A percentile compares a stretch with the other conserved stretches of the same genome.
Conservation (phyloP, 768 basidiomycete genomes). For the Exsudoporus frostii region DNA sequence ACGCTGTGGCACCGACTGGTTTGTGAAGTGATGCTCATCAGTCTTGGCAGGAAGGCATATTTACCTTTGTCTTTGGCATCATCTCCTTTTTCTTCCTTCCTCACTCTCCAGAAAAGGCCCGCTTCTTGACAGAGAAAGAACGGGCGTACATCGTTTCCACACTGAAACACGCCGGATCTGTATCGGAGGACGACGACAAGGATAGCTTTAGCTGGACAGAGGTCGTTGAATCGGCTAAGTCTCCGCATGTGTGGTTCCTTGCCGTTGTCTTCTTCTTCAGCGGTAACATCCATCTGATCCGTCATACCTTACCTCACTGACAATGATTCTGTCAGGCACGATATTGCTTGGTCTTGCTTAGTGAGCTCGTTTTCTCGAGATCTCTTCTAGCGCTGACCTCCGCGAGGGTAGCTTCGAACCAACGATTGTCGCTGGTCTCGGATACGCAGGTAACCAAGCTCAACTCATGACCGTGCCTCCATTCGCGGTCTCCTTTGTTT, state of each 20-base stretch:
- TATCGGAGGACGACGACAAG: slow-evolving; percentile 38
- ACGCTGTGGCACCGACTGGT: background rate
- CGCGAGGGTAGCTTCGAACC: slow-evolving; percentile 57
- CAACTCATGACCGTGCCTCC: slow-evolving; percentile 59
- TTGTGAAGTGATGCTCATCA: background rate
- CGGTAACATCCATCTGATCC: slow-evolving; percentile 32
- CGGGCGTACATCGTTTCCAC: slow-evolving; percentile 41
- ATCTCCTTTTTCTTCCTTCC: slow-evolving; percentile 50
- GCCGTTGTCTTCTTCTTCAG: slow-evolving; percentile 50
- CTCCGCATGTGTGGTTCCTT: slow-evolving; percentile 55
- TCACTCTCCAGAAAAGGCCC: slow-evolving; percentile 39
- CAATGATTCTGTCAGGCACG: slow-evolving; percentile 12
- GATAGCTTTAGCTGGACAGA: slow-evolving; percentile 59
- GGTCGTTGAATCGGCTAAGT: slow-evolving; percentile 44
- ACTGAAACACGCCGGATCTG: slow-evolving; percentile 25
- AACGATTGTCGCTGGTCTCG: slow-evolving; percentile 63
- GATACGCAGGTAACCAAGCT: slow-evolving; percentile 49
- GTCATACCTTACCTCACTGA: background rate
- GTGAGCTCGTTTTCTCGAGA: slow-evolving; percentile 13
- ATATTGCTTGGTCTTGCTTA: slow-evolving; percentile 17
- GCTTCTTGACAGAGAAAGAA: slow-evolving; percentile 51
- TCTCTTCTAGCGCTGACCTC: slow-evolving; percentile 35
- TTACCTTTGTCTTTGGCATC: slow-evolving; percentile 59
- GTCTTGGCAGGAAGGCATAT: slow-evolving; percentile 47
- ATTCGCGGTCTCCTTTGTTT: slow-evolving; percentile 44